A percentile compares a stretch with the other conserved stretches of the same genome.
phyloP scores from a whole-genome alignment of 139 green algal species.

The Micractinium conductrix region DNA sequence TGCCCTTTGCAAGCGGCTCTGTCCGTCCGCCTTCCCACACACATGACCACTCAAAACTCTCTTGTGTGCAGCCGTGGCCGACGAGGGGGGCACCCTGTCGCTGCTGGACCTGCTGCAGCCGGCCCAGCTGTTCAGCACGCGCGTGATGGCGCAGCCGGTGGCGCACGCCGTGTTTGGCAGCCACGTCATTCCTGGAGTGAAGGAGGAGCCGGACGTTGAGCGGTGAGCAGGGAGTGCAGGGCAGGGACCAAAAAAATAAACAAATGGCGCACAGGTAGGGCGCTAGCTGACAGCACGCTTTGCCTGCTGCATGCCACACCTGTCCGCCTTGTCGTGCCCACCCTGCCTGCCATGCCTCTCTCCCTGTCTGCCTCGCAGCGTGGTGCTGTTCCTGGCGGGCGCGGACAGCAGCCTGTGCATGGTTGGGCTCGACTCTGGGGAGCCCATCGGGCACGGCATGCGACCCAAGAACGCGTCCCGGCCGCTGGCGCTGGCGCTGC shows the following conservation, averaged over 20 bases:
- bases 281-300: too few species aligned
- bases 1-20: too few species aligned
- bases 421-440: conserved; percentile 29
- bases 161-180: conserved; percentile 28
- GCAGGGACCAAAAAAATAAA: too few species aligned
- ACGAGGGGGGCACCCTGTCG: conserved; percentile 39
- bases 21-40: too few species aligned
- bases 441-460: conserved; percentile 24
- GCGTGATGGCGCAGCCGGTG: conserved; percentile 27
- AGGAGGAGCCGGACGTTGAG: conserved; percentile 13
- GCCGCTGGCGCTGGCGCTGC: conserved; percentile 46
- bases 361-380: conserved; percentile 10
- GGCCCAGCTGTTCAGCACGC: conserved; percentile 21
- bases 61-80: conserved; percentile 51
- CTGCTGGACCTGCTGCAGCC: conserved; percentile 49
- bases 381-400: conserved; percentile 42
- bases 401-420: conserved; percentile 38
- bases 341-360: not conserved
- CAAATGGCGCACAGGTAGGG: too few species aligned
- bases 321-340: not conserved
- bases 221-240: conserved; percentile 1
- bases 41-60: too few species aligned
- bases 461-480: conserved; percentile 49
- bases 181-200: conserved; percentile 21
- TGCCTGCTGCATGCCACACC: too few species aligned